These are phyloP conservation scores for Trypanosoma cruzi DNA, from an alignment of 208 protist genomes.

Conservation along the genomic window DNA sequence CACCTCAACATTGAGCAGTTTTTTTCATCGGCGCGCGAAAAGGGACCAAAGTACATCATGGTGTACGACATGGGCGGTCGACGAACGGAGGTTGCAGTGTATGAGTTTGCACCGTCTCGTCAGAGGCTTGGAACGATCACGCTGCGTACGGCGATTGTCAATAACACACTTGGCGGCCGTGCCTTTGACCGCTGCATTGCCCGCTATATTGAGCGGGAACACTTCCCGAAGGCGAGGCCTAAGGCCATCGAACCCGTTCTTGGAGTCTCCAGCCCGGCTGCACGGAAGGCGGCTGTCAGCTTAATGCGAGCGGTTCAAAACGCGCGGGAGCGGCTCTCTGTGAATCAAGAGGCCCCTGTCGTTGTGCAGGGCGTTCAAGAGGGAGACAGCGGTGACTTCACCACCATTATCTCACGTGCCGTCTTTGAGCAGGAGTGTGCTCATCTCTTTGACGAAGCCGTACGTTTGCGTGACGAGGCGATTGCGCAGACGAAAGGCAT, in stretches of 20 bases:
- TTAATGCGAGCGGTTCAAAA: constrained; percentile 79
- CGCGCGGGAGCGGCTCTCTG: constrained; percentile 89
- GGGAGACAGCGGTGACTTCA: constrained; percentile 38
- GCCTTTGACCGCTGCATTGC: constrained; percentile 91
- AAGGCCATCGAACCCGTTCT: constrained; percentile 18
- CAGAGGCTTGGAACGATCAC: constrained; percentile 28
- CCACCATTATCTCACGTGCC: constrained; percentile 44
- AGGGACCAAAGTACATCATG: constrained; percentile 46
- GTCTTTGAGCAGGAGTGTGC: constrained; percentile 72
- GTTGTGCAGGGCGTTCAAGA: constrained; percentile 70
- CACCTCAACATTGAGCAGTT: constrained; percentile 53
- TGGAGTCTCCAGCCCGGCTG: constrained; percentile 8
- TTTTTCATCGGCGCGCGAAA: constrained; percentile 15
- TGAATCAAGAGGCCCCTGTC: constrained; percentile 82
- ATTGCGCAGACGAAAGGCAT: constrained; percentile 31
- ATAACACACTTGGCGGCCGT: constrained; percentile 76
- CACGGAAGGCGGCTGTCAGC: constrained; percentile 54
- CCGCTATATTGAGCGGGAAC: constrained; percentile 62
- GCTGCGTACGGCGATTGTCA: constrained; percentile 45
- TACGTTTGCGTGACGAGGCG: constrained; percentile 38
- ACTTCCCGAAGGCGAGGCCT: constrained; percentile 42
- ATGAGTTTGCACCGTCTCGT: constrained; percentile 34
- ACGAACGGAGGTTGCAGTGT: constrained; percentile 79
- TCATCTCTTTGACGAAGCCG: constrained; percentile 59
- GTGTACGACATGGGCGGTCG: constrained; percentile 89